Percentiles rank a stretch among this genome's conserved stretches.
These are phyloP conservation scores for Wickerhamomyces chaumierensis DNA, from an alignment of 805 yeast genomes.

Conservation along the genomic window DNA sequence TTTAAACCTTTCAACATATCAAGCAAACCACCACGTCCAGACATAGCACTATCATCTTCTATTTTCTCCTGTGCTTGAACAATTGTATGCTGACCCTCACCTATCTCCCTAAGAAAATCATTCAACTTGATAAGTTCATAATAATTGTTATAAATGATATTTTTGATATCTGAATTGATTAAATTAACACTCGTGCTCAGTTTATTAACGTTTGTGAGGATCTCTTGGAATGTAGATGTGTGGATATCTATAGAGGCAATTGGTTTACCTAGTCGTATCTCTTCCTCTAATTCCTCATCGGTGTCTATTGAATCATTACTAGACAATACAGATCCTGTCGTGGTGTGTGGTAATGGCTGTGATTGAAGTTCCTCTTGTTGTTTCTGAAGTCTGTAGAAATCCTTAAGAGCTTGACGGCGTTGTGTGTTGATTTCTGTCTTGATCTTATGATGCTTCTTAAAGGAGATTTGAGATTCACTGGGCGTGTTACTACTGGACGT, in stretches of 20 bases:
- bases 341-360: constrained; percentile 1
- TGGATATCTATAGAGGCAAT: constrained; percentile 18
- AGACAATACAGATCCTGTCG: no score
- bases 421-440: constrained; percentile 15
- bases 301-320: constrained; percentile 8
- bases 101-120: constrained; percentile 34
- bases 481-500: no score
- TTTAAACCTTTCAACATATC: no score
- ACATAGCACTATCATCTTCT: no score
- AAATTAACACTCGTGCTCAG: constrained; percentile 35
- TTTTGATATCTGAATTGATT: constrained; percentile 51
- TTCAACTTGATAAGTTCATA: constrained; percentile 61
- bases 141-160: constrained; percentile 66
- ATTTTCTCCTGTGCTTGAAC: background rate
- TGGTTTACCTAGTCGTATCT: constrained; percentile 10
- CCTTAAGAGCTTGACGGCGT: constrained; percentile 30
- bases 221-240: constrained; percentile 19
- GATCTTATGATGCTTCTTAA: constrained; percentile 16
- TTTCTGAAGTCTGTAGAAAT: constrained; percentile 29
- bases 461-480: constrained; percentile 8
- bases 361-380: constrained; percentile 11
- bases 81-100: no score
- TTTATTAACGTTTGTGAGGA: constrained; percentile 26
- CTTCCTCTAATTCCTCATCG: constrained; percentile 20
- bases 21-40: no score